A percentile compares a stretch with the other conserved stretches of the same genome.
Conservation (phyloP, 2,329 filamentous ascomycete genomes). For the Fusarium poae region DNA sequence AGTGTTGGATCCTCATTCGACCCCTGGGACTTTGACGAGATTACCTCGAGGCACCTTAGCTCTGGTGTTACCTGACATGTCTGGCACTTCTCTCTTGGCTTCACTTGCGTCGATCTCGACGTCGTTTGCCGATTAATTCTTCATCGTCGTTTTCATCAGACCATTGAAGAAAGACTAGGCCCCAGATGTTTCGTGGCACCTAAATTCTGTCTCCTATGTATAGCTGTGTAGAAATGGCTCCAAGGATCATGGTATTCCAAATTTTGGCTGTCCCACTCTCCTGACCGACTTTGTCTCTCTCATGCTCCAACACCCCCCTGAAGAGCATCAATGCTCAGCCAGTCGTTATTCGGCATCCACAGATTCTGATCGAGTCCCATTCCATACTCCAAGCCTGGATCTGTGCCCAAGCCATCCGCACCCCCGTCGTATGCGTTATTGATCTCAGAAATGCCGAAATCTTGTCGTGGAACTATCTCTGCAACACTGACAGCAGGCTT, state of each 20-base stretch:
- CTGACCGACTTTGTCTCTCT: conserved; percentile 5
- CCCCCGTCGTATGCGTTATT: conserved; percentile 66
- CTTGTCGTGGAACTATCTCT: conserved; percentile 39
- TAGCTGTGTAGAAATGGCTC: conserved; percentile 16
- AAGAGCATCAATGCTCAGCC: conserved; percentile 52
- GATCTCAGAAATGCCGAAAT: conserved; percentile 58
- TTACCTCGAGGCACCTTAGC: background rate
- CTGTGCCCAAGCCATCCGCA: conserved; percentile 61
- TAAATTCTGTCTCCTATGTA: background rate
- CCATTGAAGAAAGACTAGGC: background rate
- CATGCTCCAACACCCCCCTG: conserved; percentile 51
- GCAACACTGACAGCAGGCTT: conserved; percentile 37
- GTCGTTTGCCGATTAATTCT: background rate
- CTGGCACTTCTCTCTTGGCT: background rate
- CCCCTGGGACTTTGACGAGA: background rate
- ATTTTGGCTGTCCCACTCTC: background rate
- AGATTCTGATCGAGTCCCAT: conserved; percentile 58
- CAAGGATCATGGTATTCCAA: conserved; percentile 3
- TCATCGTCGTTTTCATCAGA: background rate
- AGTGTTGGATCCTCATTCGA: background rate
- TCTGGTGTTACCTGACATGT: background rate
- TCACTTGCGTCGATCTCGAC: background rate
- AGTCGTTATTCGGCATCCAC: conserved; percentile 54
- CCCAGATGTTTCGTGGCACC: background rate
- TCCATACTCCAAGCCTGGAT: conserved; percentile 58